A percentile compares a stretch with the other conserved stretches of the same genome.
Conservation (phyloP, 176 grass and related monocot species). For the Pharus latifolius region DNA sequence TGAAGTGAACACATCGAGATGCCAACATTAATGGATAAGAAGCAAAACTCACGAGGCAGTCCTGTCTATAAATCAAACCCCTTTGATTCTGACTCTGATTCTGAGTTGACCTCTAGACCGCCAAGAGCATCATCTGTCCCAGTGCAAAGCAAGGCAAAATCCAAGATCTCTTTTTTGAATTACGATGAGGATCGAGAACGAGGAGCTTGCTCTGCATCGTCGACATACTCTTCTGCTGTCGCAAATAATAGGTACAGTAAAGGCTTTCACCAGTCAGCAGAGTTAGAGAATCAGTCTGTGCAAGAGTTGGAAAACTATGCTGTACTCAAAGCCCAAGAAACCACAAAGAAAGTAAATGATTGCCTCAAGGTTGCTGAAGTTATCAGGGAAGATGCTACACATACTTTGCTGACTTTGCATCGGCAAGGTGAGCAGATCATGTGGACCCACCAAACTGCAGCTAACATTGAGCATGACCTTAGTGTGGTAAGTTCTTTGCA, state of each 20-base stretch:
- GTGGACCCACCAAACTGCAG: conserved; percentile 52
- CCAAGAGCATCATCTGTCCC: conserved; percentile 47
- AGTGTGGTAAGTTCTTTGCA: conserved; percentile 48
- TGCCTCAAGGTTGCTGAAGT: conserved; percentile 78
- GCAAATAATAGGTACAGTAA: conserved; percentile 3
- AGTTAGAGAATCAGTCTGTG: conserved; percentile 44
- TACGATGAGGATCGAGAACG: background rate
- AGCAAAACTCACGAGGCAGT: conserved; percentile 37
- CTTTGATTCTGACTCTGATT: conserved; percentile 70
- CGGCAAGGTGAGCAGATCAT: conserved; percentile 87
- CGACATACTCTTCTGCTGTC: background rate
- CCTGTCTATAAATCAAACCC: conserved; percentile 47
- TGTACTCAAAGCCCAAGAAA: conserved; percentile 49
- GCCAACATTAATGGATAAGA: conserved; percentile 36
- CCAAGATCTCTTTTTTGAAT: background rate
- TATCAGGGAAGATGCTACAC: conserved; percentile 82
- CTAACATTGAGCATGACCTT: conserved; percentile 81
- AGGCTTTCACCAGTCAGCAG: conserved; percentile 1
- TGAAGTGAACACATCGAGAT: conserved; percentile 20
- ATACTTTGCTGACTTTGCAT: conserved; percentile 62
- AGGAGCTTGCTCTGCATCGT: background rate
- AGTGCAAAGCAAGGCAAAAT: background rate
- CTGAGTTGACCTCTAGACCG: conserved; percentile 34
- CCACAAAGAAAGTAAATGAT: conserved; percentile 65
- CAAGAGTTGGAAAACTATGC: conserved; percentile 74